These are phyloP conservation scores for Trametes cubensis DNA, from an alignment of 768 basidiomycete genomes.

Conservation along the genomic window DNA sequence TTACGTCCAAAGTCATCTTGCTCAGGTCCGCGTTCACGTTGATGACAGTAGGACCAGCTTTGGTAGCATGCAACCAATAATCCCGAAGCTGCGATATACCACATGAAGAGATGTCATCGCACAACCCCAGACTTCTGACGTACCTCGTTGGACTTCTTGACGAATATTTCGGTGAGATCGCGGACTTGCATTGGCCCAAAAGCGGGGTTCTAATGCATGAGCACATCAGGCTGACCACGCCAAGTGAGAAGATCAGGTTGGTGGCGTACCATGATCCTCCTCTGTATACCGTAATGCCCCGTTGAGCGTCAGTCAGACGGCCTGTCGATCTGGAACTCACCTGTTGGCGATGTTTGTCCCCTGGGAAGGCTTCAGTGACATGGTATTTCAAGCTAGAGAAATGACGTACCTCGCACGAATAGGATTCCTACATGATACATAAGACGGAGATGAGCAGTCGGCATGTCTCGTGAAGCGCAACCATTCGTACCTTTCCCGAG, in stretches of 20 bases:
- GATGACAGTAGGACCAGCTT: constrained; percentile 31
- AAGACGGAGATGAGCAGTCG: too few species aligned
- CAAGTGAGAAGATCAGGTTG: too few species aligned
- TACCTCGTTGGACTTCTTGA: constrained; percentile 57
- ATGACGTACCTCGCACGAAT: constrained; percentile 1
- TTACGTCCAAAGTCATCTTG: constrained; percentile 44
- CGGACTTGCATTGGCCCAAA: constrained; percentile 65
- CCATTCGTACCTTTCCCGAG: constrained; percentile 42
- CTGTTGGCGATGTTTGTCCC: constrained; percentile 43
- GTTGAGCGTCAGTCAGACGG: too few species aligned
- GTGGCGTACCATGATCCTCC: constrained; percentile 34
- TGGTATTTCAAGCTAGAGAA: neutral
- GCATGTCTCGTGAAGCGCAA: neutral
- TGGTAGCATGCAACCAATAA: constrained; percentile 32
- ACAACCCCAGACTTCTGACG: neutral
- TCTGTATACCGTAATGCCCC: neutral
- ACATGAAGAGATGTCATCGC: too few species aligned
- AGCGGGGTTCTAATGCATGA: constrained; percentile 56
- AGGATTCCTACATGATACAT: neutral
- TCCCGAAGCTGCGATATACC: constrained; percentile 24
- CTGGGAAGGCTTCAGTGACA: constrained; percentile 9
- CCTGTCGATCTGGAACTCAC: constrained; percentile 22
- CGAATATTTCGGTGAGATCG: constrained; percentile 57
- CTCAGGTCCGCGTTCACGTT: constrained; percentile 40
- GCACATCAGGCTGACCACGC: neutral